Conservation (phyloP, 768 basidiomycete species). For the Tephrocybe sp. region DNA sequence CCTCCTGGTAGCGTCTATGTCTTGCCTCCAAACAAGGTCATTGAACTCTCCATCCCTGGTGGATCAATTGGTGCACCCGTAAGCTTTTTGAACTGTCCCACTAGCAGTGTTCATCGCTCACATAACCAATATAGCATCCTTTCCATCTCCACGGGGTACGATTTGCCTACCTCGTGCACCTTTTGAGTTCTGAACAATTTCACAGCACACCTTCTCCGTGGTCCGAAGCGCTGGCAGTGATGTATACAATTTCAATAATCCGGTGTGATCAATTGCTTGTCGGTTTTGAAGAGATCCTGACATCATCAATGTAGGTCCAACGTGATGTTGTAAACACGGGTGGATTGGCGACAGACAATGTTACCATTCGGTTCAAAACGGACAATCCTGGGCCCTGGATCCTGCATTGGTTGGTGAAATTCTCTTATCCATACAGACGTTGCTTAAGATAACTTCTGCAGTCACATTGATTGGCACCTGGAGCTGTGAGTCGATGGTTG, state of each 20-base stretch:
- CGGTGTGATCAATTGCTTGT: conserved; percentile 28
- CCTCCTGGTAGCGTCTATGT: conserved; percentile 40
- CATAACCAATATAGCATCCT: conserved; percentile 28
- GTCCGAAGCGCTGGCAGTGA: conserved; percentile 38
- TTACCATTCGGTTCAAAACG: conserved; percentile 55
- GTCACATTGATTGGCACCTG: conserved; percentile 48
- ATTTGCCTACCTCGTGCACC: neutral
- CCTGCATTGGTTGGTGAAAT: conserved; percentile 26
- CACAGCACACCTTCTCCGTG: conserved; percentile 36
- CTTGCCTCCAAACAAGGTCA: conserved; percentile 39
- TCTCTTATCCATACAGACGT: neutral
- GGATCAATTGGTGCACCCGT: conserved; percentile 33
- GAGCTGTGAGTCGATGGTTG: conserved; percentile 26
- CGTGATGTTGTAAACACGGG: conserved; percentile 35
- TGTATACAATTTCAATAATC: conserved; percentile 44
- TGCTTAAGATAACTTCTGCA: neutral
- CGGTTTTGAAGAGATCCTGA: neutral
- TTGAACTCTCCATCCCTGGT: conserved; percentile 48
- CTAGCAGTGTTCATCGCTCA: neutral
- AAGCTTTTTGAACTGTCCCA: conserved; percentile 12
- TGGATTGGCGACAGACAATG: conserved; percentile 30
- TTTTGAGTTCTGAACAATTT: neutral
- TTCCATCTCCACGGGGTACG: conserved; percentile 44
- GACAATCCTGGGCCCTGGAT: conserved; percentile 64
- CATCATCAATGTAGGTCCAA: conserved; percentile 15